Percentiles rank a stretch among this genome's conserved stretches.
These are phyloP conservation scores for Artemisia argyi DNA, from an alignment of 129 eudicot genomes.

Conservation along the genomic window DNA sequence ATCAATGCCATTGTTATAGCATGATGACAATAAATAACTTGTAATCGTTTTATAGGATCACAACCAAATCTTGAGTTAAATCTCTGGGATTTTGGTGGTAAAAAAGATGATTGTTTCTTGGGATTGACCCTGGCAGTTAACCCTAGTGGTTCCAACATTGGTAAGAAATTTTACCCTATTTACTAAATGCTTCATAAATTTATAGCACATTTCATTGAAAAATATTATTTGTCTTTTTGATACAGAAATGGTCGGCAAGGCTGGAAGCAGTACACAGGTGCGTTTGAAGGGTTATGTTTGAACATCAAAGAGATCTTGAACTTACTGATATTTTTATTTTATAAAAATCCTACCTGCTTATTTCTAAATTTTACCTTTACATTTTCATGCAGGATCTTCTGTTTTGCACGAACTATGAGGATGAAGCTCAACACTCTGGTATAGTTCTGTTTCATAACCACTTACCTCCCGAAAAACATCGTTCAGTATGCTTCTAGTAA, in stretches of 20 bases:
- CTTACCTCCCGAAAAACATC: background rate
- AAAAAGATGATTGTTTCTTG: conserved; percentile 73
- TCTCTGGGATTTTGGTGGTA: conserved; percentile 74
- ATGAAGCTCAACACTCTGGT: conserved; percentile 70
- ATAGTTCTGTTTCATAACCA: conserved; percentile 18
- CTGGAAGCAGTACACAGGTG: conserved; percentile 56
- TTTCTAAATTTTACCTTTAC: conserved; percentile 13
- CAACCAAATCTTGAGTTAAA: conserved; percentile 89
- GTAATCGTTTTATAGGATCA: conserved; percentile 44
- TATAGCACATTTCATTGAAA: background rate
- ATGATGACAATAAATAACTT: background rate
- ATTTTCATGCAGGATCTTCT: conserved; percentile 50
- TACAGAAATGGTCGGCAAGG: conserved; percentile 59
- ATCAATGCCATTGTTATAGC: conserved; percentile 17
- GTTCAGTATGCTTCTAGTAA: background rate
- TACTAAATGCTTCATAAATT: background rate
- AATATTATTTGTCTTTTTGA: background rate
- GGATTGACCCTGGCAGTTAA: conserved; percentile 91
- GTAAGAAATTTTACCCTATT: conserved; percentile 36
- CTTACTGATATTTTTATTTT: background rate
- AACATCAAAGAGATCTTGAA: background rate
- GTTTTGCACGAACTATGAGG: conserved; percentile 59
- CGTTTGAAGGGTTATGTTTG: conserved; percentile 24
- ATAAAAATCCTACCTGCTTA: background rate
- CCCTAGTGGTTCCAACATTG: conserved; percentile 61